These are phyloP conservation scores for Globisporangium solare DNA, from an alignment of 352 stramenopile genomes.

Conservation along the genomic window DNA sequence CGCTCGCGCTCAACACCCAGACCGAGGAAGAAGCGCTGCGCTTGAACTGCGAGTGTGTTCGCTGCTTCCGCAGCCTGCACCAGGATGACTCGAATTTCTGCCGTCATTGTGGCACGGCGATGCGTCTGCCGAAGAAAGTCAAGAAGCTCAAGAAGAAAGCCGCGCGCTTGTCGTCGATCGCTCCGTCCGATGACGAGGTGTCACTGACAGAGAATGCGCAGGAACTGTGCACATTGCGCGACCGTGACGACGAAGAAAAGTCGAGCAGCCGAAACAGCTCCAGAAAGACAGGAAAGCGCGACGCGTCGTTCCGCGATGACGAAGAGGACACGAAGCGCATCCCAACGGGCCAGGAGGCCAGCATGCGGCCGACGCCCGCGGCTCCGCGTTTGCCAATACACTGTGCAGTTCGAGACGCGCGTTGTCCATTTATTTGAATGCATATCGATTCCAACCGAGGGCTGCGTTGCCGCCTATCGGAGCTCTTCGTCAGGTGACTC, in stretches of 20 bases:
- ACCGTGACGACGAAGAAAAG: not conserved
- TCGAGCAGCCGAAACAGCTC: slow-evolving; percentile 1
- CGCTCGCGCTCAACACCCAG: slow-evolving; percentile 38
- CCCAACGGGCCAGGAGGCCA: slow-evolving; percentile 5
- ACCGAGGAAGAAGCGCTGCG: slow-evolving; percentile 28
- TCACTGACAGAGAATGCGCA: not conserved
- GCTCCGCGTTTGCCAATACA: not conserved
- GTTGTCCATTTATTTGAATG: no score
- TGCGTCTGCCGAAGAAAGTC: slow-evolving; percentile 25
- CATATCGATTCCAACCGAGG: no score
- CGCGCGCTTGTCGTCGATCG: not conserved
- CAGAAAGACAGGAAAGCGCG: not conserved
- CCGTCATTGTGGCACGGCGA: slow-evolving; percentile 31
- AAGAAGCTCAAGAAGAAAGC: slow-evolving; percentile 24
- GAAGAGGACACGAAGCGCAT: slow-evolving; percentile 2
- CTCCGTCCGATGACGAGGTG: not conserved
- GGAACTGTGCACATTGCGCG: not conserved
- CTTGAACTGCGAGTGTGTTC: slow-evolving; percentile 34
- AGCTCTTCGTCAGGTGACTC: no score
- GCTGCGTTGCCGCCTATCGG: no score
- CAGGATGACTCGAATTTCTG: slow-evolving; percentile 51
- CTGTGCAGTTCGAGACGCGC: no score
- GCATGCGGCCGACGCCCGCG: slow-evolving; percentile 4
- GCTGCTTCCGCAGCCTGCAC: slow-evolving; percentile 39
- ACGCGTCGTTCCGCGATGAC: not conserved